A percentile compares a stretch with the other conserved stretches of the same genome.
These are phyloP conservation scores for Coemansia sp. DNA, from an alignment of 192 early-diverging fungal genomes.

Conservation along the genomic window DNA sequence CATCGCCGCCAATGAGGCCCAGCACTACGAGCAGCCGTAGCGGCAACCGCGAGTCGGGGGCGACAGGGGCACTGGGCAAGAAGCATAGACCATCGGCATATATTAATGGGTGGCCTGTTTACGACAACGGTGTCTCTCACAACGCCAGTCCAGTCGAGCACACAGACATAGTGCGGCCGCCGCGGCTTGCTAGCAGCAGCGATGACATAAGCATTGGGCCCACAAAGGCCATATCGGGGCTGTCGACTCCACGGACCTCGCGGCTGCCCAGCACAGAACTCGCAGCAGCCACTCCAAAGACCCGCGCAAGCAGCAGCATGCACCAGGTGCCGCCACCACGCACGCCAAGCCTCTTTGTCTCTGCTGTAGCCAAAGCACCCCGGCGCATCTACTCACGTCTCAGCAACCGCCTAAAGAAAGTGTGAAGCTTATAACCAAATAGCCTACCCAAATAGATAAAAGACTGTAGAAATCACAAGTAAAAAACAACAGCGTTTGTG, in stretches of 20 bases:
- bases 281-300: neutral
- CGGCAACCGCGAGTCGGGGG: neutral
- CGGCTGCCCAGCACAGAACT: neutral
- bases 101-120: conserved; percentile 41
- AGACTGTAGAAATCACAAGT: neutral
- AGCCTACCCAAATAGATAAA: too few relatives aligned
- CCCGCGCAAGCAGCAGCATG: neutral
- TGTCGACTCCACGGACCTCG: neutral
- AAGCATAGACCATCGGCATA: conserved; percentile 18
- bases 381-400: conserved; percentile 30
- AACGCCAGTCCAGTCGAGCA: neutral
- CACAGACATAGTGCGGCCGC: neutral
- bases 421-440: too few relatives aligned
- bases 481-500: neutral
- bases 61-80: neutral
- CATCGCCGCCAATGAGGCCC: neutral
- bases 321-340: conserved; percentile 4
- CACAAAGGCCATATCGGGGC: neutral
- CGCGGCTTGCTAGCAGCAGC: neutral
- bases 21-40: neutral
- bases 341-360: conserved; percentile 15
- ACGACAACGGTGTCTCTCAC: conserved; percentile 9
- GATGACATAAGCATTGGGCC: neutral
- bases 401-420: conserved; percentile 15
- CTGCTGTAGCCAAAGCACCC: conserved; percentile 19